Evolutionary conservation across 2,329 filamentous ascomycete species (phyloP).

Genomic region (Cercospora berteroae): DNA sequence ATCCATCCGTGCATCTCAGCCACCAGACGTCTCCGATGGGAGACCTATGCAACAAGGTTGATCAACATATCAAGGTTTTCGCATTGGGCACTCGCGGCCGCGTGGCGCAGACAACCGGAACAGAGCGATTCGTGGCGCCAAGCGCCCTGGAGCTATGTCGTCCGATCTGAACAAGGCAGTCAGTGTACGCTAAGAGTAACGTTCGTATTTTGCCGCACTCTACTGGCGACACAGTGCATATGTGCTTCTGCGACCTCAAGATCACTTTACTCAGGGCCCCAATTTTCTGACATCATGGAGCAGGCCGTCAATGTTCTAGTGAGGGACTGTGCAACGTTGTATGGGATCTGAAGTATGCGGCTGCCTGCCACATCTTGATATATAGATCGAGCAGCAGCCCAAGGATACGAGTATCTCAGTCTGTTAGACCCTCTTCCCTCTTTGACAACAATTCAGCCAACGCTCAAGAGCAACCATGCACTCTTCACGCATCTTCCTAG

Average conservation of each 20-base stretch:
- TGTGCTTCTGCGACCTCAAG: background rate
- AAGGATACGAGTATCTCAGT: background rate
- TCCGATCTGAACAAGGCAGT: background rate
- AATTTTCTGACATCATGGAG: background rate
- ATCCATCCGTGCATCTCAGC: background rate
- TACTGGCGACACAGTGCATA: background rate
- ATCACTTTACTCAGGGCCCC: background rate
- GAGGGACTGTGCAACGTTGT: background rate
- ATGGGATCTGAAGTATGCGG: background rate
- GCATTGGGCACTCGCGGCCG: background rate
- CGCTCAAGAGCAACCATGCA: background rate
- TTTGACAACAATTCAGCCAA: background rate
- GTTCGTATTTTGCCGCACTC: background rate
- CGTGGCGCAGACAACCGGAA: background rate
- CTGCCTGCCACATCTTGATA: background rate
- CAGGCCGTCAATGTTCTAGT: background rate
- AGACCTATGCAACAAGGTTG: background rate
- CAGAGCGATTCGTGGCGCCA: background rate
- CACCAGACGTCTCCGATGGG: background rate
- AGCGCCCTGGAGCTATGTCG: background rate
- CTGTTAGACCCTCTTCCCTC: background rate
- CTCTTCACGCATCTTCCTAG: background rate
- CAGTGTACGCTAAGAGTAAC: background rate
- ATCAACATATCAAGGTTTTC: background rate
- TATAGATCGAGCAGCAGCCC: background rate